Conservation (phyloP, 225 moss, liverwort and hornwort species). For the Physcomitrellopsis africana region DNA sequence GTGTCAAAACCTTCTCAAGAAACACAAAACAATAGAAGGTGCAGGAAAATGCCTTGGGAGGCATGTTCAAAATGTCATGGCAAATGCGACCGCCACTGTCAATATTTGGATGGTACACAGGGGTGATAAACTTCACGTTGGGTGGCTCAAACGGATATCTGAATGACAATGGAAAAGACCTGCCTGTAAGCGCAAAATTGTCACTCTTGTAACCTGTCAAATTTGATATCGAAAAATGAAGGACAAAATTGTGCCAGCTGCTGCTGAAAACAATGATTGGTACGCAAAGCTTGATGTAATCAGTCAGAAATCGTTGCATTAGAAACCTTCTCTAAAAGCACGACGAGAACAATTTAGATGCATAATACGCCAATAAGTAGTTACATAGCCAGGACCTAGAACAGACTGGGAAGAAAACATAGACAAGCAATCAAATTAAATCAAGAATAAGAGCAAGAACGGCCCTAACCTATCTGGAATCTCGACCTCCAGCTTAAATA, state of each 20-base stretch:
- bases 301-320: too few species aligned
- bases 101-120: conserved; percentile 90
- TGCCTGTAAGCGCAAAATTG: not conserved
- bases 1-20: not conserved
- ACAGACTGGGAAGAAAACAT: not conserved
- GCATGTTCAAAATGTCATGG: conserved; percentile 93
- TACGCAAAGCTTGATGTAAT: too few species aligned
- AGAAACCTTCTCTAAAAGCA: too few species aligned
- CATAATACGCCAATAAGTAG: too few species aligned
- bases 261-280: too few species aligned
- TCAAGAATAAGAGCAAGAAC: conserved; percentile 19
- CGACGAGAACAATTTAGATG: too few species aligned
- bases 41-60: conserved; percentile 69
- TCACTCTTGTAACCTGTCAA: not conserved
- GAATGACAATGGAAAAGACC: conserved; percentile 25
- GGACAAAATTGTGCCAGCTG: not conserved
- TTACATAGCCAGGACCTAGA: too few species aligned
- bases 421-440: not conserved
- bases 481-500: conserved; percentile 77
- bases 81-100: conserved; percentile 88
- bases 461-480: conserved; percentile 69
- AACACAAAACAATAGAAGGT: not conserved
- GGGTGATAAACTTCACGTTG: conserved; percentile 79
- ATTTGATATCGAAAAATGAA: not conserved
- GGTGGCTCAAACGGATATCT: conserved; percentile 97